Evolutionary conservation across 176 grass and related monocot species (phyloP).

Genomic region (Aechmea fasciata): DNA sequence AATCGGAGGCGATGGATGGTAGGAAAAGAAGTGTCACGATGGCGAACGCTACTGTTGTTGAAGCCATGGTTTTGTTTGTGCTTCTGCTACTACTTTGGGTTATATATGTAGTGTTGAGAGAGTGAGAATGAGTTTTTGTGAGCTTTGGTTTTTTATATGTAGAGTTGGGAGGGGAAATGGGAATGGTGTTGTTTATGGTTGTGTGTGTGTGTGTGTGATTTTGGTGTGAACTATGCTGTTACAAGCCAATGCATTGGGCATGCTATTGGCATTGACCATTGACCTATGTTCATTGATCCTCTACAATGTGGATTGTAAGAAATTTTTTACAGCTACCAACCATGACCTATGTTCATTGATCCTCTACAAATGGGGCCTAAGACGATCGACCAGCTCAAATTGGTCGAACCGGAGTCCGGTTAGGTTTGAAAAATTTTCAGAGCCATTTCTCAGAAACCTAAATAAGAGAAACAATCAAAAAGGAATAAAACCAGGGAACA

Average conservation of each 20-base stretch:
- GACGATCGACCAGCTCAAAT: no score
- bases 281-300: no score
- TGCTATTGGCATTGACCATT: neutral
- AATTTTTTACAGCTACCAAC: no score
- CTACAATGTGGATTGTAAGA: no score
- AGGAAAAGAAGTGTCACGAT: conserved; percentile 8
- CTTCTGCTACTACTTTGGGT: no score
- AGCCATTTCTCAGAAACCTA: no score
- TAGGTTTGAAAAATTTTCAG: no score
- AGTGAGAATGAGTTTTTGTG: neutral
- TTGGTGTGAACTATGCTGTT: neutral
- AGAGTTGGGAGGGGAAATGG: neutral
- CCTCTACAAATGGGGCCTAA: no score
- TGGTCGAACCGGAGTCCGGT: no score
- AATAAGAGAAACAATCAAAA: no score
- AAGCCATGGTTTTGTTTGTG: neutral
- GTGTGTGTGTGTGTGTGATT: neutral
- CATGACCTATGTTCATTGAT: no score
- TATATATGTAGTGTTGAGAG: neutral
- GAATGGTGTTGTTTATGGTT: neutral
- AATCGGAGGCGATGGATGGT: conserved; percentile 15
- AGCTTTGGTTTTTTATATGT: neutral
- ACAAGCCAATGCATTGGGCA: neutral
- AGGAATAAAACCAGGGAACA: no score
- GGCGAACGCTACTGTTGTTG: neutral